Evolutionary conservation across 31 red algal genomes (phyloP), one percentile per base, ranked within the genome.

Genomic region (Porphyra umbilicalis): DNA sequence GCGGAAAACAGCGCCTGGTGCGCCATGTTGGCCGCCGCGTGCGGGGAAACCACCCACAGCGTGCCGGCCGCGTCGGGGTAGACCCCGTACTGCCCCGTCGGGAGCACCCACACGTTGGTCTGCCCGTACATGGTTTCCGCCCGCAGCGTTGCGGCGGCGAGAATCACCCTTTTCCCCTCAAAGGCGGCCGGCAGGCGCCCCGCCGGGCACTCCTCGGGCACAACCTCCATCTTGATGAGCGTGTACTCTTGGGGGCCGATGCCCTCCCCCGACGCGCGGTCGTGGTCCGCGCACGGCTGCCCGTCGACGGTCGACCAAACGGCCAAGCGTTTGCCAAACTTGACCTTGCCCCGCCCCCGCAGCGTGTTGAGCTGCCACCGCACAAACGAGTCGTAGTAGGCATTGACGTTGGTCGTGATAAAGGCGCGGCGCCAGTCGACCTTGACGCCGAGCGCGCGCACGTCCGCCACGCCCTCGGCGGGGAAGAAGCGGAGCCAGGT

Each of bases 111-210:
- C 40, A 91, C 90, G 76, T 99, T 99, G 32, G 97, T 99, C 86
- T 96, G 94, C n/a, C 97, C 97, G 81, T 99, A 99, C 94, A 99
- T 99, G 38, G 97, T 99, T 79, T 99, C 97, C 38, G 97, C 80
- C 18, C 97, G 88, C 25, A 99, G 83, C 34, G 97, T 99, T 13
- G 97, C 97, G 32, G 97, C 94, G 25, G 92, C 90, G 10, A 95
- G 71, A 75, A 79, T 89, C 6, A 99, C 90, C n/a, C 77, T 36
- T 36, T 78, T 79, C 32, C 84, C 84, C 1, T 36, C 86, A 31
- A 89, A 87, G n/a, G 85, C 4, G 16, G 85, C 82, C 2, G 92
- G 88, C 44, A 81, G 71, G 75, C 79, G 39, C 25, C 57, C 57
- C 2, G 57, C 25, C 57, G 57, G 57, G 57, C 57, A 71, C 20